These are phyloP conservation scores for Debaryomyces robertsiae DNA, from an alignment of 1,139 yeast genomes.

Conservation along the genomic window DNA sequence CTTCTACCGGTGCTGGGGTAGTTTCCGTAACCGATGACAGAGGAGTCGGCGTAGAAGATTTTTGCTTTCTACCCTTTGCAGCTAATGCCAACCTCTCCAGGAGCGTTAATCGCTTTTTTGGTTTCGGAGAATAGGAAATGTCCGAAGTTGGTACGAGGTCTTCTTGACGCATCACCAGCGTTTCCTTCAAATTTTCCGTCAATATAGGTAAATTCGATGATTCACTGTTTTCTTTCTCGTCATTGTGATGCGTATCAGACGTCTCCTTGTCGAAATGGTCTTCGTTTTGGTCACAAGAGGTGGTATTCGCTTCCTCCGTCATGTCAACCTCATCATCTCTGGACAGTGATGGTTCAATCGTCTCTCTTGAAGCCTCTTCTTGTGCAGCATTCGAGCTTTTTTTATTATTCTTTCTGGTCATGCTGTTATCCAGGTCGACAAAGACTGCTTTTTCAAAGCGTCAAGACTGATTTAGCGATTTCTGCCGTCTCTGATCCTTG, in stretches of 20 bases:
- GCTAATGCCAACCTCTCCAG: slow-evolving; percentile 85
- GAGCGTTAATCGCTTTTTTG: slow-evolving; percentile 58
- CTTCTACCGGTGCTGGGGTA: slow-evolving; percentile 10
- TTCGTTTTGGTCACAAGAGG: too few relatives aligned
- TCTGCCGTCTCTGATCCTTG: slow-evolving; percentile 4
- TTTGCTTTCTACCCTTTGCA: slow-evolving; percentile 52
- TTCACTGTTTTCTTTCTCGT: neutral
- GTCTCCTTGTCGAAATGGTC: too few relatives aligned
- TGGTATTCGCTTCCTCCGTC: too few relatives aligned
- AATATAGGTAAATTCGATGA: too few relatives aligned
- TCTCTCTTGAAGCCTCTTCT: too few relatives aligned
- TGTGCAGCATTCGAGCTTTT: neutral
- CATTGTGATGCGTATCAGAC: neutral
- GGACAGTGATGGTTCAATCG: too few relatives aligned
- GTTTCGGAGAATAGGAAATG: slow-evolving; percentile 5
- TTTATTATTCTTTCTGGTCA: slow-evolving; percentile 10
- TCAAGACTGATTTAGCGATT: neutral
- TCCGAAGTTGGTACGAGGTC: neutral
- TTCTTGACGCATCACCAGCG: too few relatives aligned
- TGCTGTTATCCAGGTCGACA: neutral
- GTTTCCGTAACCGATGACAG: slow-evolving; percentile 11
- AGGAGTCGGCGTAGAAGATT: slow-evolving; percentile 13
- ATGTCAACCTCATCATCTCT: too few relatives aligned
- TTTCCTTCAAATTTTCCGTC: too few relatives aligned
- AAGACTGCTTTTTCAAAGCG: neutral